A percentile compares a stretch with the other conserved stretches of the same genome.
Conservation (phyloP, 208 protist genomes). For the Crithidia fasciculata region DNA sequence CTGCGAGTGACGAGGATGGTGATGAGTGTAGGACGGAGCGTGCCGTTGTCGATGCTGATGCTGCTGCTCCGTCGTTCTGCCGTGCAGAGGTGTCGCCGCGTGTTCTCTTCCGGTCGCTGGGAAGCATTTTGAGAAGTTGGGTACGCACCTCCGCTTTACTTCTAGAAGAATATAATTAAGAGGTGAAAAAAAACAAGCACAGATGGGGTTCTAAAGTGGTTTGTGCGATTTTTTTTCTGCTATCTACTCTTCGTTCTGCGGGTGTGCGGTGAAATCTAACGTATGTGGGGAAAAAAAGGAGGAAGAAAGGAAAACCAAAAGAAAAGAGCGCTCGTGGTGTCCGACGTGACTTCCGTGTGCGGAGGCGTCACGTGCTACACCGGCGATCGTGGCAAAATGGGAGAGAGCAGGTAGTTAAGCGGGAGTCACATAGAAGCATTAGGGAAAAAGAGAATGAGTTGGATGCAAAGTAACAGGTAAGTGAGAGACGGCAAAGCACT, state of each 20-base stretch:
- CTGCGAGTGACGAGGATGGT: neutral
- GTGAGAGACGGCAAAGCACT: too few relatives aligned
- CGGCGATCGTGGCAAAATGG: too few relatives aligned
- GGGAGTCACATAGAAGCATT: too few relatives aligned
- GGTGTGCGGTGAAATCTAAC: too few relatives aligned
- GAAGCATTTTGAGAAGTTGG: neutral
- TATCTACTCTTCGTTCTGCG: too few relatives aligned
- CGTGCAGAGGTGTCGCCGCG: neutral
- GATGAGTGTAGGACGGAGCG: too few relatives aligned
- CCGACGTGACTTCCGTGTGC: too few relatives aligned
- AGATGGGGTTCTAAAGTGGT: neutral
- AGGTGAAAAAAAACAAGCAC: constrained; percentile 14
- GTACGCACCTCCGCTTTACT: neutral
- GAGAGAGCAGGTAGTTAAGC: too few relatives aligned
- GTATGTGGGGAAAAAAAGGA: neutral
- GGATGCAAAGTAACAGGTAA: too few relatives aligned
- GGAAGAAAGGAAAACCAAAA: constrained; percentile 13
- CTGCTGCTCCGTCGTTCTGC: neutral
- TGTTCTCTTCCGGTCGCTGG: constrained; percentile 14
- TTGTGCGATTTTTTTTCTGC: too few relatives aligned
- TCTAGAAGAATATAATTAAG: neutral
- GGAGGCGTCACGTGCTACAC: too few relatives aligned
- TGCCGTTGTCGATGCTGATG: neutral
- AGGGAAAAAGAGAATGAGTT: too few relatives aligned
- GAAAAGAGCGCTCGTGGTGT: neutral